These are phyloP conservation scores for Skeletonema tropicum DNA, from an alignment of 108 stramenopile species.

Conservation along the genomic window DNA sequence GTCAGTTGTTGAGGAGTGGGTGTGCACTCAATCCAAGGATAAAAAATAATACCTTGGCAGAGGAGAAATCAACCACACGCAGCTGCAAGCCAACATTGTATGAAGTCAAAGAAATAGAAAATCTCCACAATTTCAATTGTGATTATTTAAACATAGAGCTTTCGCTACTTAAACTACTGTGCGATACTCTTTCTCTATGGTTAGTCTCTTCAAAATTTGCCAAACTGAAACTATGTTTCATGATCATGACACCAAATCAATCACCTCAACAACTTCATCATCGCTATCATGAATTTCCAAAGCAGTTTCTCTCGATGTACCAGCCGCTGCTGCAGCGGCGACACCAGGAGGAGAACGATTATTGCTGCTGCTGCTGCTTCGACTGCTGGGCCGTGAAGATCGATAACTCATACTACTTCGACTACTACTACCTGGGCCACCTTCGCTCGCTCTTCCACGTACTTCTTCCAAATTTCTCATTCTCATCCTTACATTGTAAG, in stretches of 20 bases:
- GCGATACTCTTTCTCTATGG: background rate
- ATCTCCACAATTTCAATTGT: too few species aligned
- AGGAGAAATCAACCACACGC: too few species aligned
- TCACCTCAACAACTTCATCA: conserved; percentile 41
- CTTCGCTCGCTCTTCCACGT: background rate
- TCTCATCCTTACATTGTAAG: background rate
- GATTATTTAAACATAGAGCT: background rate
- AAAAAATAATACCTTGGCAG: too few species aligned
- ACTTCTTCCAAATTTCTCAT: background rate
- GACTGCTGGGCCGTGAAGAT: background rate
- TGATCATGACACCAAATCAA: conserved; percentile 12
- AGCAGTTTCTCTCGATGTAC: conserved; percentile 44
- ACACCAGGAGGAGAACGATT: background rate
- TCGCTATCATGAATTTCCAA: conserved; percentile 47
- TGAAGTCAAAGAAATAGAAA: too few species aligned
- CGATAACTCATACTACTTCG: background rate
- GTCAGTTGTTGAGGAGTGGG: too few species aligned
- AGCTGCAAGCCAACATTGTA: too few species aligned
- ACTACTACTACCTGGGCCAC: background rate
- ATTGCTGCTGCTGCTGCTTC: background rate
- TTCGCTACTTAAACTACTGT: background rate
- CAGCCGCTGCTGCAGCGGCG: conserved; percentile 5
- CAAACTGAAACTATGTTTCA: background rate
- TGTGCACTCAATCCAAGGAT: too few species aligned
- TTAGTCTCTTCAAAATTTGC: background rate